Evolutionary conservation across 495 filamentous ascomycete genomes (phyloP), one percentile per base, ranked within the genome.

Genomic region (Hypoxylon intermedium): DNA sequence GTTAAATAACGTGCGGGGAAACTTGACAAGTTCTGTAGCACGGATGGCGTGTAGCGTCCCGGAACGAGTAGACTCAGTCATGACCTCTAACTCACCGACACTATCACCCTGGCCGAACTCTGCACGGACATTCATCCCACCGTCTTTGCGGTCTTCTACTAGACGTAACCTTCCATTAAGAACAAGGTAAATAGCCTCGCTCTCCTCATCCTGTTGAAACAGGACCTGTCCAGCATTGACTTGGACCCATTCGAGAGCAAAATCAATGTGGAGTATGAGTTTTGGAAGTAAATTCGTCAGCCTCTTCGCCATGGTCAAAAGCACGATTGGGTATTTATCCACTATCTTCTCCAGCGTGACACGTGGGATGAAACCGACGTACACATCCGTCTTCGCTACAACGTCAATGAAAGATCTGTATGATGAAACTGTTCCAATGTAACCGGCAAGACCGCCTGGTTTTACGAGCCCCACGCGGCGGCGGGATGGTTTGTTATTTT

Each of bases 91-190:
- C 72, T 98, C 94, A 9, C 94, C 94, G 33, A 98, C 91, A 74
- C 95, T 98, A 67, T 98, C 94, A 13, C 94, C 94, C 69, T 98
- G 94, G 5, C 95, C 94, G 67, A 90, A 97, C 70, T 98, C 94
- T 9, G 91, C 93, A 31, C 91, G 84, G 31, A 96, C 93, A 45
- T 87, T 89, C 79, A 96, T 89, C n/a, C 86, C 88, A 0, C 89
- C 91, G 46, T 90, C 86, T 23, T 87, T 77, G 4, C 84, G 81
- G 66, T 97, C 92, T 26, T 90, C 81, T 1, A 98, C 85, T 3
- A 90, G 83, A 30, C 94, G 79, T 19, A 98, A 74, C 7, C 94
- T 87, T 7, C 94, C 94, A 70, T 98, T 98, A 5, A 98, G 79
- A 9, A 97, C 95, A 58, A 98, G 92, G 68, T 98, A 98, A 34